Base-by-base conservation (phyloP, 176 grass and related monocot genomes). In the Raddia guianensis region DNA sequence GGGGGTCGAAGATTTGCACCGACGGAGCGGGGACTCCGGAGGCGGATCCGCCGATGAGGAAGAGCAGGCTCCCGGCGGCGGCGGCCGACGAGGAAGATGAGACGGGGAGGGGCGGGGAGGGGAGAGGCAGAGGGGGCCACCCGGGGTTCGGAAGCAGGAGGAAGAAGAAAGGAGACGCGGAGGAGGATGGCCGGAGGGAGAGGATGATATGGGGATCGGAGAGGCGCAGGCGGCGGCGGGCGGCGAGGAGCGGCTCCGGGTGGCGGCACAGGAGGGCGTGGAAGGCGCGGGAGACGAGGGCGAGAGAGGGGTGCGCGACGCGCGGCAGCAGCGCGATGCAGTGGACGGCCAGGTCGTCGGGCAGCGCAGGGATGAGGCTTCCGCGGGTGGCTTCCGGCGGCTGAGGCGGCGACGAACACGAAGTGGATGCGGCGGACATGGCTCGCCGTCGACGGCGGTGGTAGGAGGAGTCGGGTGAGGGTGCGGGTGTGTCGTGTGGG, bases 281-380 rank as follows among this genome's bases (percentile, higher is more conserved):
- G 88, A 93, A 94, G 0, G 95, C 81, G 63, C 74, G 87, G 52
- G 95, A 98, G 49, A 93, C 92, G 59, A 66, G 86, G 49, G 77
- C 78, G 61, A 98, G 90, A 60, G 9, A 40, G 2, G 74, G 71
- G 70, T 91, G 86, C 10, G 80, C 81, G 20, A 74, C 65, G 49
- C 86, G 90, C 8, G 92, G 90, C 2, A 94, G 70, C 37, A 89
- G 80, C 13, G 88, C 95, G 88, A 98, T 80, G 90, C 90, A 92
- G 35, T 89, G 83, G 21, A 94, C 9, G 6, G 95, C 44, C 59
- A 94, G 5, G 35, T 98, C 95, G 81, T 98, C 86, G 8, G 95
- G 90, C 1, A 98, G 83, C 19, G 74, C 68, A 3, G 92, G 95
- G 35, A 98, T 89, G 42, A 98, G 88, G 79, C 69, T 82, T 2